Percentiles rank a stretch among this genome's conserved stretches.
Evolutionary conservation across 305 asterid genomes (phyloP).

Genomic region (Fraxinus floribunda): DNA sequence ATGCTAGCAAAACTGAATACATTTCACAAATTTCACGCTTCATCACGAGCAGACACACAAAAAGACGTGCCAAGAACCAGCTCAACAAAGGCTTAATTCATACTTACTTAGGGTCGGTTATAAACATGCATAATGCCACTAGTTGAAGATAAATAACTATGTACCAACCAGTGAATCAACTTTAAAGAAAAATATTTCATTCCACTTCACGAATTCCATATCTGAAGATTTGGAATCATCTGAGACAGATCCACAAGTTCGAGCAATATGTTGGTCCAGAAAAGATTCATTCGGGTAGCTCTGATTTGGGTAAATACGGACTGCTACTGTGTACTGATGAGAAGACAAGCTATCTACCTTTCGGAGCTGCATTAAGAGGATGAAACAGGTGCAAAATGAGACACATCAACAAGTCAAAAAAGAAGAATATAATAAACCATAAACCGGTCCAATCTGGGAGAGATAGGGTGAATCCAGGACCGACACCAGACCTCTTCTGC

Average conservation of each 20-base stretch:
- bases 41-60: not conserved
- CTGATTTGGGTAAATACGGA: conserved; percentile 59
- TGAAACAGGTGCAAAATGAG: conserved; percentile 25
- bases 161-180: conserved; percentile 67
- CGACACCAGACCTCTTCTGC: not conserved
- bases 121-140: conserved; percentile 8
- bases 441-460: not conserved
- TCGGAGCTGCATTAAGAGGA: conserved; percentile 56
- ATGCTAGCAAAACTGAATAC: not conserved
- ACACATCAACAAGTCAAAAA: conserved; percentile 27
- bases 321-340: conserved; percentile 57
- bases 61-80: not conserved
- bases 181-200: conserved; percentile 94
- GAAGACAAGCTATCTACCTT: conserved; percentile 67
- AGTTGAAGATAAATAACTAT: conserved; percentile 15
- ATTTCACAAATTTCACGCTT: not conserved
- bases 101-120: conserved; percentile 4
- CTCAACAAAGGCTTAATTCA: conserved; percentile 14
- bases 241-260: conserved; percentile 65
- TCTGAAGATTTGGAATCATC: conserved; percentile 51
- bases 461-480: not conserved
- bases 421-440: not conserved
- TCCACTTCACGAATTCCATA: conserved; percentile 67
- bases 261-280: conserved; percentile 63
- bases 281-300: conserved; percentile 38